Evolutionary conservation across 495 filamentous ascomycete species (phyloP), one percentile per base, ranked within the genome.

Genomic region (Chaetomidium leptoderma): DNA sequence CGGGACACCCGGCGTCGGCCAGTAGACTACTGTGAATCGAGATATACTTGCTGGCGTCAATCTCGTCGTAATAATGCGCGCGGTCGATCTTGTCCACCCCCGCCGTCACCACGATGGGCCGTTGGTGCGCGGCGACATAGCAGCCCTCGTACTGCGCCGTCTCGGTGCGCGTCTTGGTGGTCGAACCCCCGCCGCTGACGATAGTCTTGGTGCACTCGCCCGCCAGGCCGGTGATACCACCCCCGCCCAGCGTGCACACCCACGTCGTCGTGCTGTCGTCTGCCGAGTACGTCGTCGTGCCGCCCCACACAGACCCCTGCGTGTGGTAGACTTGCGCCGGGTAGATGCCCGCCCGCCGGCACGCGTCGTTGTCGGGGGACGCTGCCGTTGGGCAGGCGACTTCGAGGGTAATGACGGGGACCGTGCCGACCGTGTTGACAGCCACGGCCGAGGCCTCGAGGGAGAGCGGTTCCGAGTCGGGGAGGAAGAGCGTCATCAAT

Each of bases 181-280:
- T 52, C 49, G 49, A 52, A n/a, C 35, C 35, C 6, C 33, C 23
- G 35, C 19, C 16, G n/a, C n/a, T n/a, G 33, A 40, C 33, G 23
- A 52, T 52, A 6, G 27, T 35, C 43, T 48, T 46, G 42, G 17
- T 39, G 43, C 53, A 56, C 1, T 29, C 43, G 14, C 19, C 53
- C 16, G 10, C 0, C 11, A 52, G 33, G n/a, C n/a, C n/a, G 1
- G 7, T 50, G 14, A 3, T 1, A 23, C 11, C 19, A 8, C 3
- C 1, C 6, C 32, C 53, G 4, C 32, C 33, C 53, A 56, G 13
- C 30, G n/a, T 19, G 32, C 53, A 56, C 9, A 45, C 21, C 53
- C 53, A 56, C 4, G 53, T 47, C 14, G 53, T 56, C 16, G 53
- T 56, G 53, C 42, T 48, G 53, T 46, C 53, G 42, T 46, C 53